phyloP scores from a whole-genome alignment of 2,329 filamentous ascomycete genomes.

The Clonostachys rosea region DNA sequence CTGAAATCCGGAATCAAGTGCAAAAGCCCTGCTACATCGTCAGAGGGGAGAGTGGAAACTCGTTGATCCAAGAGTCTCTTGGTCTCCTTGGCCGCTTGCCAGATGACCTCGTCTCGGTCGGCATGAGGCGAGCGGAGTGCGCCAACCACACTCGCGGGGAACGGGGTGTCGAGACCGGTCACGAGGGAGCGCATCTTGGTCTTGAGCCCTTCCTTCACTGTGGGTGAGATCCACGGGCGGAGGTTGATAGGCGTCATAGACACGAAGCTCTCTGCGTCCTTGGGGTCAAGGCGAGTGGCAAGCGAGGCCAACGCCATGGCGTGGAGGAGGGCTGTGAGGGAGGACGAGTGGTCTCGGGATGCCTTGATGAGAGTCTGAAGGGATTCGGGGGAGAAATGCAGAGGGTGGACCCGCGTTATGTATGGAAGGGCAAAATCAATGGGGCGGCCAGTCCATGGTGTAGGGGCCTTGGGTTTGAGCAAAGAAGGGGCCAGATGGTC shows the following conservation, averaged over 20 bases:
- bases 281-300: conserved; percentile 24
- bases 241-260: conserved; percentile 38
- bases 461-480: conserved; percentile 18
- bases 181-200: conserved; percentile 32
- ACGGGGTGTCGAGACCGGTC: conserved; percentile 23
- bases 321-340: conserved; percentile 44
- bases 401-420: conserved; percentile 24
- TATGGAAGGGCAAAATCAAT: conserved; percentile 28
- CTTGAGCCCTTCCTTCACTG: conserved; percentile 16
- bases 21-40: conserved; percentile 38
- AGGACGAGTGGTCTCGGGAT: conserved; percentile 33
- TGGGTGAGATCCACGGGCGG: conserved; percentile 25
- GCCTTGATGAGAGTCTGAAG: conserved; percentile 25
- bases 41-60: conserved; percentile 23
- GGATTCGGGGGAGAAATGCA: conserved; percentile 23
- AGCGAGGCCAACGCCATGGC: conserved; percentile 36
- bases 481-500: conserved; percentile 28
- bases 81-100: conserved; percentile 30
- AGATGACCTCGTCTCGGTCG: conserved; percentile 25
- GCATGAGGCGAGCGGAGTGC: conserved; percentile 11
- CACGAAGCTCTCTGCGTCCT: conserved; percentile 23
- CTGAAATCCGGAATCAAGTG: conserved; percentile 36
- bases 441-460: conserved; percentile 29
- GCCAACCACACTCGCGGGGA: conserved; percentile 13
- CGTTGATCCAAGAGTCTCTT: conserved; percentile 25